A percentile compares a stretch with the other conserved stretches of the same genome.
These are phyloP conservation scores for Aschersonia sp. DNA, from an alignment of 2,329 filamentous ascomycete genomes.

Conservation along the genomic window DNA sequence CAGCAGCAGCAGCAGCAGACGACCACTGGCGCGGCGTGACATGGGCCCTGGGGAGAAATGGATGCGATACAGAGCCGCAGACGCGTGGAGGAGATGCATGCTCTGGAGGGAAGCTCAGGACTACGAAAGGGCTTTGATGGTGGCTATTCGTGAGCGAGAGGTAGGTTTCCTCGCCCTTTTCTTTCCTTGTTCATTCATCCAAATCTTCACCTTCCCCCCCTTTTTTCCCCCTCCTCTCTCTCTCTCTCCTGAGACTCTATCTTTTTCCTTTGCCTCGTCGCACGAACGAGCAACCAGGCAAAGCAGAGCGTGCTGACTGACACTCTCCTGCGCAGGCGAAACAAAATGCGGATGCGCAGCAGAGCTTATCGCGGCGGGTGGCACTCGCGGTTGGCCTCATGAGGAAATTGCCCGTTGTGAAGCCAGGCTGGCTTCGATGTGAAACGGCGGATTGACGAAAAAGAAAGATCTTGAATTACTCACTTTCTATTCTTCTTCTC, in stretches of 20 bases:
- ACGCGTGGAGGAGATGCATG: slow-evolving; percentile 22
- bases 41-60: slow-evolving; percentile 25
- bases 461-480: background rate
- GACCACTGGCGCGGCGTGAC: background rate
- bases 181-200: background rate
- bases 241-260: too few relatives aligned
- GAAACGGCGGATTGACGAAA: background rate
- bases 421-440: slow-evolving; percentile 1
- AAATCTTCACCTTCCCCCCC: too few relatives aligned
- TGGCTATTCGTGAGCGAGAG: slow-evolving; percentile 1
- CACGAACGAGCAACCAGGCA: too few relatives aligned
- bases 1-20: too few relatives aligned
- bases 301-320: too few relatives aligned
- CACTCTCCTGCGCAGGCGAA: too few relatives aligned
- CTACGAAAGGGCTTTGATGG: slow-evolving; percentile 8
- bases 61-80: slow-evolving; percentile 25
- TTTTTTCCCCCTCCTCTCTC: too few relatives aligned
- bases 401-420: slow-evolving; percentile 11
- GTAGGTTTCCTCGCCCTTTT: slow-evolving; percentile 9
- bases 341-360: too few relatives aligned
- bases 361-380: slow-evolving; percentile 9
- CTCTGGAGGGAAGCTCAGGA: slow-evolving; percentile 13
- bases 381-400: slow-evolving; percentile 16
- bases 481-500: background rate
- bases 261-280: too few relatives aligned